Evolutionary conservation across 2,329 filamentous ascomycete species (phyloP).

Genomic region (Fonsecaea pedrosoi): DNA sequence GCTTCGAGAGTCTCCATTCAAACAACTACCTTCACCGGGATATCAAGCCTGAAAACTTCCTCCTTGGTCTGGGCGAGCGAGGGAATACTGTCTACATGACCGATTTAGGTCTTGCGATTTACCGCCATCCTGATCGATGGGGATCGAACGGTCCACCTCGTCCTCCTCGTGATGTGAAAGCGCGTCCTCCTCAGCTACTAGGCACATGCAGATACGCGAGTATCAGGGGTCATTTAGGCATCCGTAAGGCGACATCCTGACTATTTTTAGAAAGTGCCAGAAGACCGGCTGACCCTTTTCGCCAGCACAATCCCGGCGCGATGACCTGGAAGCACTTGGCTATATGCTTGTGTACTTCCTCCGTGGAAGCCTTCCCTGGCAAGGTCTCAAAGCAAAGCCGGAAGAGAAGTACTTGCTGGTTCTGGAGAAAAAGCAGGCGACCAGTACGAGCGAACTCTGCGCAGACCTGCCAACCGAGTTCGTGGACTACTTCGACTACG

Average conservation of each 20-base stretch:
- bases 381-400: slow-evolving; percentile 64
- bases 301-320: slow-evolving; percentile 31
- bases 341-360: slow-evolving; percentile 79
- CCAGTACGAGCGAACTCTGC: slow-evolving; percentile 35
- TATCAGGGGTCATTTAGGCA: slow-evolving; percentile 38
- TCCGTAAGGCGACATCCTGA: slow-evolving; percentile 29
- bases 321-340: slow-evolving; percentile 55
- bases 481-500: slow-evolving; percentile 34
- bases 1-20: slow-evolving; percentile 41
- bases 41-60: slow-evolving; percentile 44
- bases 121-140: not conserved
- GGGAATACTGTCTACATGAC: slow-evolving; percentile 42
- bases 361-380: slow-evolving; percentile 73
- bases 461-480: slow-evolving; percentile 38
- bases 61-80: slow-evolving; percentile 39
- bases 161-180: not conserved
- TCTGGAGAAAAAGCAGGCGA: slow-evolving; percentile 39
- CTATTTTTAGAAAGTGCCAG: slow-evolving; percentile 15
- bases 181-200: slow-evolving; percentile 29
- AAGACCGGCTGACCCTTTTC: slow-evolving; percentile 10
- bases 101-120: slow-evolving; percentile 43
- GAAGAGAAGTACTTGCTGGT: slow-evolving; percentile 26
- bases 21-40: slow-evolving; percentile 41
- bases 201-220: slow-evolving; percentile 40
- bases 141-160: slow-evolving; percentile 16